Conservation (phyloP, 345 rosid species). For the Linum tenue region DNA sequence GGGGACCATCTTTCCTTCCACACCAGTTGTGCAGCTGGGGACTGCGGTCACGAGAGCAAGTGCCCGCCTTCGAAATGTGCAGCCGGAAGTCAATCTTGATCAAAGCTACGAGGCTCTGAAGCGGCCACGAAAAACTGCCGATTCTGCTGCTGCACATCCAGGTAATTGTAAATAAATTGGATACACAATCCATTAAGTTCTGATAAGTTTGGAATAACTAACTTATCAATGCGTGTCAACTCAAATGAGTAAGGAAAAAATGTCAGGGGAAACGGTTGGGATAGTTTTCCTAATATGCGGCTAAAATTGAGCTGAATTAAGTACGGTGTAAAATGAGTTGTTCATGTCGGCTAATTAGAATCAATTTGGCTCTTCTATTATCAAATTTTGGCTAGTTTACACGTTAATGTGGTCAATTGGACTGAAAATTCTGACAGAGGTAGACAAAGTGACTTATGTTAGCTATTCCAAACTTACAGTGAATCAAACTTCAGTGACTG, state of each 20-base stretch:
- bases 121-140: conserved; percentile 65
- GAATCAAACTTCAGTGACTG: too few relatives aligned
- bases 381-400: too few relatives aligned
- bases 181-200: background rate
- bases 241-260: background rate
- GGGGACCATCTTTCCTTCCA: conserved; percentile 47
- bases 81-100: conserved; percentile 68
- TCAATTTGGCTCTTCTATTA: too few relatives aligned
- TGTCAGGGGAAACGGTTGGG: background rate
- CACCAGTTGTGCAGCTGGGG: conserved; percentile 73
- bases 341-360: too few relatives aligned
- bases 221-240: background rate
- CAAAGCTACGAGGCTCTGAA: conserved; percentile 63
- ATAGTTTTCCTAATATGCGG: too few relatives aligned
- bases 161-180: conserved; percentile 28
- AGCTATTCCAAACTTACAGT: too few relatives aligned
- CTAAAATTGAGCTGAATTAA: too few relatives aligned
- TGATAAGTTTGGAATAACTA: background rate
- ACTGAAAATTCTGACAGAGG: too few relatives aligned
- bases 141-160: conserved; percentile 30
- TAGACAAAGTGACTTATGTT: too few relatives aligned
- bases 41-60: conserved; percentile 63
- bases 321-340: too few relatives aligned
- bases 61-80: conserved; percentile 92
- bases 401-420: too few relatives aligned